phyloP scores from a whole-genome alignment of 495 filamentous ascomycete species.

The Chaetomium fimeti region DNA sequence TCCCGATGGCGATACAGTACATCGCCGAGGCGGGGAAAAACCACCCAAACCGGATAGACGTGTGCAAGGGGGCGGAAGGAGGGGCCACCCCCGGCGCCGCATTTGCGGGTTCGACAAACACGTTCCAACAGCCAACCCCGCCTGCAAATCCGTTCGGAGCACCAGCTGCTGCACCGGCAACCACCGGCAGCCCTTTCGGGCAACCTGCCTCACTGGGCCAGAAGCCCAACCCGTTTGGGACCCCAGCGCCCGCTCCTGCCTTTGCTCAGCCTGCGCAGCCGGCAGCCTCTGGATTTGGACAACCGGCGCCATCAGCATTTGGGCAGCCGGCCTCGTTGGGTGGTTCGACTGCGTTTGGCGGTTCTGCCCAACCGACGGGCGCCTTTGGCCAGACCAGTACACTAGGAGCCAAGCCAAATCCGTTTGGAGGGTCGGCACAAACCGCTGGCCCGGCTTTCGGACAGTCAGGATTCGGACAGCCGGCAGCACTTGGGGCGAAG shows the following conservation, averaged over 20 bases:
- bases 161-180: constrained; percentile 27
- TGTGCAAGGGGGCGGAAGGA: constrained; percentile 46
- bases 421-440: constrained; percentile 32
- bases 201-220: constrained; percentile 45
- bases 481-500: constrained; percentile 28
- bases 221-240: constrained; percentile 43
- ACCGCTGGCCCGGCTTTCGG: constrained; percentile 25
- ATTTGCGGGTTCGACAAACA: constrained; percentile 19
- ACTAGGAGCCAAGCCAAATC: constrained; percentile 34
- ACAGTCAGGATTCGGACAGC: constrained; percentile 32
- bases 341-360: constrained; percentile 24
- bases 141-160: constrained; percentile 38
- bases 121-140: constrained; percentile 20
- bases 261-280: constrained; percentile 45
- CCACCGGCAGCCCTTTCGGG: constrained; percentile 39
- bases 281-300: constrained; percentile 39
- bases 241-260: constrained; percentile 35
- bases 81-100: constrained; percentile 21
- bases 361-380: constrained; percentile 19
- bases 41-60: constrained; percentile 79
- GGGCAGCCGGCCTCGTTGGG: constrained; percentile 7
- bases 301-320: constrained; percentile 15
- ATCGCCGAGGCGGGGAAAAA: constrained; percentile 64
- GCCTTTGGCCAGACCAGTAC: constrained; percentile 34
- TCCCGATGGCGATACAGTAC: constrained; percentile 71